Conservation (phyloP, 1,284 basidiomycete genomes). For the Trametes versicolor region DNA sequence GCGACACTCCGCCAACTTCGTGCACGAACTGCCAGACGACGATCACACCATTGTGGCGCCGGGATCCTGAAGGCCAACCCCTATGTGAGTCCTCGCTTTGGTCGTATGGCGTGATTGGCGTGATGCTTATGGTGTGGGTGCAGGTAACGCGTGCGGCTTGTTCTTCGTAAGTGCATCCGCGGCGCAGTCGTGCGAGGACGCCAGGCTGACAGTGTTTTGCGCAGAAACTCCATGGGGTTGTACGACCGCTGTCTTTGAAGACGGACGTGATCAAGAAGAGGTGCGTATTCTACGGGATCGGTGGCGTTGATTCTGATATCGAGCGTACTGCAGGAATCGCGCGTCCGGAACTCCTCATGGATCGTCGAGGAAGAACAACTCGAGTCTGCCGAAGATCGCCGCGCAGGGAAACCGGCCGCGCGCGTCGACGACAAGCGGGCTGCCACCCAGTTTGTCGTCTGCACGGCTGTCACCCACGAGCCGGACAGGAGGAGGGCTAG, state of each 20-base stretch:
- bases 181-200: constrained; percentile 10
- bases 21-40: constrained; percentile 97
- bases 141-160: constrained; percentile 88
- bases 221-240: constrained; percentile 95
- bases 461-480: constrained; percentile 51
- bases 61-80: constrained; percentile 95
- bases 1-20: constrained; percentile 77
- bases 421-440: constrained; percentile 68
- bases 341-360: constrained; percentile 76
- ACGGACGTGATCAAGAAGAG: constrained; percentile 99
- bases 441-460: constrained; percentile 49
- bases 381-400: constrained; percentile 73
- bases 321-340: constrained; percentile 64
- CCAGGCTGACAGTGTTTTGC: constrained; percentile 22
- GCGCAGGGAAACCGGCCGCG: constrained; percentile 72
- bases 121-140: constrained; percentile 18
- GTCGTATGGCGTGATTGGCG: constrained; percentile 28
- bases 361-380: constrained; percentile 67
- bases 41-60: constrained; percentile 94
- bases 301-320: constrained; percentile 12
- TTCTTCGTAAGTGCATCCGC: constrained; percentile 77
- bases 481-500: constrained; percentile 47
- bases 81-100: constrained; percentile 67
- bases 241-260: constrained; percentile 92
- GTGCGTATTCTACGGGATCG: constrained; percentile 54